These are phyloP conservation scores for Pterocarpus santalinus DNA, from an alignment of 306 rosid genomes.

Conservation along the genomic window DNA sequence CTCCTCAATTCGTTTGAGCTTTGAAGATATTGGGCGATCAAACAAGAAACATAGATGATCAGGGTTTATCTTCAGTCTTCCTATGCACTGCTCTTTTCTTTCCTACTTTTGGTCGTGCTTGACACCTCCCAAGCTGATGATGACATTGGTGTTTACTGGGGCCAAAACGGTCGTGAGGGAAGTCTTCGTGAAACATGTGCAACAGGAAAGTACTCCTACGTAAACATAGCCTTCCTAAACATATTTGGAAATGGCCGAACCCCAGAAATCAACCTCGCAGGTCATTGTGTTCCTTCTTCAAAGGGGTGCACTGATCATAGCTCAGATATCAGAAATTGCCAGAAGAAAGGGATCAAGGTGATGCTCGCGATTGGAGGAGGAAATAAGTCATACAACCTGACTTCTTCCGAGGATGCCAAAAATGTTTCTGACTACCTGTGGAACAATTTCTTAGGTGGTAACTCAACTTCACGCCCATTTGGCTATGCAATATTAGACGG, in stretches of 20 bases:
- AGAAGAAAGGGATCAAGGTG: conserved; percentile 45
- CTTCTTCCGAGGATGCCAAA: conserved; percentile 28
- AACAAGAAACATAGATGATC: conserved; percentile 35
- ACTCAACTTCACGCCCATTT: conserved; percentile 43
- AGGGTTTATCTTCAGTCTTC: neutral
- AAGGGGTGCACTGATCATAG: neutral
- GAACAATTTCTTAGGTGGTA: conserved; percentile 45
- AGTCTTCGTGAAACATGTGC: conserved; percentile 41
- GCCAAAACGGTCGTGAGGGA: conserved; percentile 25
- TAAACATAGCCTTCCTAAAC: conserved; percentile 20
- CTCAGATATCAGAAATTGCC: conserved; percentile 26
- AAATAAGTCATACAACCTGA: accelerated
- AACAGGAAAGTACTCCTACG: conserved; percentile 32
- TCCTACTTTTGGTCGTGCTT: neutral
- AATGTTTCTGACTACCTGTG: conserved; percentile 44
- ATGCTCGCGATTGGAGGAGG: conserved; percentile 42
- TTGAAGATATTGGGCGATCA: neutral
- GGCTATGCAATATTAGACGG: conserved; percentile 49
- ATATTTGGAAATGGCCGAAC: conserved; percentile 24
- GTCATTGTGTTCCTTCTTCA: conserved; percentile 31
- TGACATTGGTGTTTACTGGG: conserved; percentile 44
- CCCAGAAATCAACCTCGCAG: conserved; percentile 12
- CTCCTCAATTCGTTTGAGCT: neutral
- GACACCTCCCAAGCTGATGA: conserved; percentile 3
- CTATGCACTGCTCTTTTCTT: neutral